Evolutionary conservation across 805 yeast genomes (phyloP).

Genomic region (Nakazawaea wyomingensis): DNA sequence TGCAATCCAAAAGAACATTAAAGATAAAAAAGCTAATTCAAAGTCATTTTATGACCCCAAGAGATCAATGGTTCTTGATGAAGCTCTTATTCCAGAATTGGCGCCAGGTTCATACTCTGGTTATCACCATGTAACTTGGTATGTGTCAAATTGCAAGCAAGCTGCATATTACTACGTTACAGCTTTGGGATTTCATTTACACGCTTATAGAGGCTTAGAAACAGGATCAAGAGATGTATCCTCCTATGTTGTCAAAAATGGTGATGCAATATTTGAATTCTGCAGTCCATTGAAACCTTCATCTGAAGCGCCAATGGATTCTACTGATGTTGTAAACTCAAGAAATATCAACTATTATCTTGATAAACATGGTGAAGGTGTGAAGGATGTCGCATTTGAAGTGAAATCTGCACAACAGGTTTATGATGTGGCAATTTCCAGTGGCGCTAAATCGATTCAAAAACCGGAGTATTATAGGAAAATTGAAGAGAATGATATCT

Average conservation of each 20-base stretch:
- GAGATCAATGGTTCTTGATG: not conserved
- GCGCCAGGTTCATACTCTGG: slow-evolving; percentile 19
- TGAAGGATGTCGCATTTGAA: slow-evolving; percentile 68
- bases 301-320: slow-evolving; percentile 12
- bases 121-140: slow-evolving; percentile 68
- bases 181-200: slow-evolving; percentile 56
- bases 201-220: slow-evolving; percentile 66
- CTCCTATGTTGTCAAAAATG: slow-evolving; percentile 58
- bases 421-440: slow-evolving; percentile 39
- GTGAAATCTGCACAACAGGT: slow-evolving; percentile 46
- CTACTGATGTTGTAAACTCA: not conserved
- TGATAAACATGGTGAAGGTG: slow-evolving; percentile 67
- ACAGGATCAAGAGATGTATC: slow-evolving; percentile 53
- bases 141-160: slow-evolving; percentile 68
- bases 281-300: slow-evolving; percentile 29
- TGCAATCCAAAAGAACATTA: not conserved
- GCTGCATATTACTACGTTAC: slow-evolving; percentile 50
- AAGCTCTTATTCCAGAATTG: slow-evolving; percentile 17
- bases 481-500: slow-evolving; percentile 18
- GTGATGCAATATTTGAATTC: slow-evolving; percentile 45
- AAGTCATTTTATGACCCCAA: not conserved
- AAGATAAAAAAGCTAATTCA: not conserved
- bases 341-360: slow-evolving; percentile 41
- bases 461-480: slow-evolving; percentile 15
- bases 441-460: slow-evolving; percentile 45